These are phyloP conservation scores for Anaeramoeba ignava DNA, from an alignment of 78 protist genomes.

Conservation along the genomic window DNA sequence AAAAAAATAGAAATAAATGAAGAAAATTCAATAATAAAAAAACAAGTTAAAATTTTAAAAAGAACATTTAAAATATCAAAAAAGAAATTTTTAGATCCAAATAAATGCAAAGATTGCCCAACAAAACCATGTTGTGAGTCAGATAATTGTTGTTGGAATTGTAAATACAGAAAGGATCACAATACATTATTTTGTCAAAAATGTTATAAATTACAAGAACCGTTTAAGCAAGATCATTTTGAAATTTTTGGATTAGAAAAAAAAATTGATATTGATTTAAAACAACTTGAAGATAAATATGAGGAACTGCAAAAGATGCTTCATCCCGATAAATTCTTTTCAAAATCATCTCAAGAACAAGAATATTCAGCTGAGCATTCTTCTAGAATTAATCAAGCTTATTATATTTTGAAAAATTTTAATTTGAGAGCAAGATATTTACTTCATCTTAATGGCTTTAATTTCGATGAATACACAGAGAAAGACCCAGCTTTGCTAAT, in stretches of 20 bases:
- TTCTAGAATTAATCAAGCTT: neutral
- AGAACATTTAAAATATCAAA: no score
- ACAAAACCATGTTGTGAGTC: neutral
- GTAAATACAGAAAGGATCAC: neutral
- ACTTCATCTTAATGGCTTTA: neutral
- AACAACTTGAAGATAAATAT: neutral
- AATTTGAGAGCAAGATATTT: neutral
- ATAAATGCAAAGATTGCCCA: neutral
- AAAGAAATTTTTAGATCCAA: no score
- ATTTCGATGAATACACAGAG: no score
- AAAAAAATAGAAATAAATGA: no score
- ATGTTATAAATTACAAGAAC: neutral
- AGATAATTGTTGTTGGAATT: neutral
- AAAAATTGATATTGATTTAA: neutral
- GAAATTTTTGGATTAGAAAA: neutral
- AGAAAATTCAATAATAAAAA: no score
- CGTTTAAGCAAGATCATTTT: neutral
- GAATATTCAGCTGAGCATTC: neutral
- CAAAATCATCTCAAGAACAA: neutral
- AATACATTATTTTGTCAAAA: neutral
- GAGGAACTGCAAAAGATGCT: neutral
- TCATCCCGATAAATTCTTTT: neutral
- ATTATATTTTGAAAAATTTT: neutral
- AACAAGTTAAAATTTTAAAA: no score
- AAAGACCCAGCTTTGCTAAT: no score